These are phyloP conservation scores for Talaromyces wortmannii DNA, from an alignment of 495 filamentous ascomycete species.

Conservation along the genomic window DNA sequence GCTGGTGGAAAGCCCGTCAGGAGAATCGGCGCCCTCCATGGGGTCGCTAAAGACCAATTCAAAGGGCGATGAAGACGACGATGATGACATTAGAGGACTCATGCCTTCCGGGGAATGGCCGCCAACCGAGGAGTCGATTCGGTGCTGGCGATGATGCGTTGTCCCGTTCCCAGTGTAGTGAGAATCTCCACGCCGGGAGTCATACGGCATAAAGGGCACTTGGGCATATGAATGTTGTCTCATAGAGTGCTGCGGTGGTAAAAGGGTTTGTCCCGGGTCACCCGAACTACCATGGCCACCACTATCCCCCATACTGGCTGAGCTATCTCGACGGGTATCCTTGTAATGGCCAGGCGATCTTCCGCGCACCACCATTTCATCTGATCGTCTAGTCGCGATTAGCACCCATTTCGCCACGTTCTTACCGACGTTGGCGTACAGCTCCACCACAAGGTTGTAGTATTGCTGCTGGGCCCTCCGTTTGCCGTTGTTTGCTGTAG, in stretches of 20 bases:
- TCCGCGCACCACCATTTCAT: slow-evolving; percentile 88
- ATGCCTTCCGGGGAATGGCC: slow-evolving; percentile 34
- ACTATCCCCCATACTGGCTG: slow-evolving; percentile 65
- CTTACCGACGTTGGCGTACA: slow-evolving; percentile 64
- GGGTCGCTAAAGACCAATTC: slow-evolving; percentile 33
- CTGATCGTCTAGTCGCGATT: slow-evolving; percentile 71
- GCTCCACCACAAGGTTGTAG: slow-evolving; percentile 86
- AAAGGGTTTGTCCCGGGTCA: slow-evolving; percentile 20
- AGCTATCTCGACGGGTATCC: slow-evolving; percentile 66
- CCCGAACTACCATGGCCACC: slow-evolving; percentile 35
- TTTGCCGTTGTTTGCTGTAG: slow-evolving; percentile 95
- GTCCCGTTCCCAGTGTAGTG: slow-evolving; percentile 19
- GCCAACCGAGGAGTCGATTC: slow-evolving; percentile 15
- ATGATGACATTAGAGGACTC: slow-evolving; percentile 37
- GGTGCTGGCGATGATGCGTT: slow-evolving; percentile 20
- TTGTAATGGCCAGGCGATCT: slow-evolving; percentile 92
- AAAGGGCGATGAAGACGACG: slow-evolving; percentile 29
- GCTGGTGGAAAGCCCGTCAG: slow-evolving; percentile 26
- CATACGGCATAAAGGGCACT: slow-evolving; percentile 29
- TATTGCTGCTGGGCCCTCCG: slow-evolving; percentile 87
- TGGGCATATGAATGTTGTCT: slow-evolving; percentile 27
- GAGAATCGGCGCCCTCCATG: slow-evolving; percentile 35
- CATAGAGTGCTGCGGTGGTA: slow-evolving; percentile 24
- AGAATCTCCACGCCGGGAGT: slow-evolving; percentile 25
- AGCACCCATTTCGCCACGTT: slow-evolving; percentile 56